Percentiles rank a stretch among this genome's conserved stretches.
These are phyloP conservation scores for Paecilomyces fulvus DNA, from an alignment of 2,329 filamentous ascomycete genomes.

Conservation along the genomic window DNA sequence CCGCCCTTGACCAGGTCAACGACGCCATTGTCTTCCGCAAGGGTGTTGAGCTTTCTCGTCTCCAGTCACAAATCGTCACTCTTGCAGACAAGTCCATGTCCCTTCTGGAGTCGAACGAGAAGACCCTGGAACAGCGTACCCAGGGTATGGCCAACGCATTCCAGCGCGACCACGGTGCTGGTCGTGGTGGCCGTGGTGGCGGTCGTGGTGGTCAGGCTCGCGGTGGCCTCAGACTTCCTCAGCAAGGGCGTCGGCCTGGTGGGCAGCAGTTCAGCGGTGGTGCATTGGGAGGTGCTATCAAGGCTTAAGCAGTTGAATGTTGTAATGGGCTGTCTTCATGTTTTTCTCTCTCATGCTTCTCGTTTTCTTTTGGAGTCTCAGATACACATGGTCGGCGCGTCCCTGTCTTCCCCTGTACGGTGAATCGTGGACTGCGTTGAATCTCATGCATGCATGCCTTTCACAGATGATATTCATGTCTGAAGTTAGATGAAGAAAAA, in stretches of 20 bases:
- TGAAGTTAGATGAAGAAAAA: conserved; percentile 8
- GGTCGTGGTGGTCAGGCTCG: conserved; percentile 29
- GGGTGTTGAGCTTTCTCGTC: conserved; percentile 91
- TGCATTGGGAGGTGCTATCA: conserved; percentile 44
- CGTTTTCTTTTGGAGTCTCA: conserved; percentile 19
- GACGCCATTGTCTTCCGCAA: conserved; percentile 98
- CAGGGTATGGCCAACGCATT: conserved; percentile 94
- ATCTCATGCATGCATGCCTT: conserved; percentile 11
- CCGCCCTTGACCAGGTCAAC: conserved; percentile 95
- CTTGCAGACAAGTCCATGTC: conserved; percentile 93
- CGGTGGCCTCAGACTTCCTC: conserved; percentile 28
- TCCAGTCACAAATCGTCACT: conserved; percentile 90
- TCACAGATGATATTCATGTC: conserved; percentile 14
- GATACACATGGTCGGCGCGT: neutral
- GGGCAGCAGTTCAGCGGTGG: conserved; percentile 43
- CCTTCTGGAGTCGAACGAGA: conserved; percentile 94
- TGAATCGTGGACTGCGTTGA: neutral
- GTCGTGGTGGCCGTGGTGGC: conserved; percentile 55
- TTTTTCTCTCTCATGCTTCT: conserved; percentile 2
- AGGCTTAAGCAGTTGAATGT: conserved; percentile 31
- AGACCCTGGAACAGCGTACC: conserved; percentile 92
- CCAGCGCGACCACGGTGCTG: conserved; percentile 79
- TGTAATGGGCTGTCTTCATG: conserved; percentile 1
- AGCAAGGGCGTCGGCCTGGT: conserved; percentile 35
- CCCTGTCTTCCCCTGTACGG: neutral